Conservation (phyloP, 345 rosid species). For the Noccaea bulbosa region DNA sequence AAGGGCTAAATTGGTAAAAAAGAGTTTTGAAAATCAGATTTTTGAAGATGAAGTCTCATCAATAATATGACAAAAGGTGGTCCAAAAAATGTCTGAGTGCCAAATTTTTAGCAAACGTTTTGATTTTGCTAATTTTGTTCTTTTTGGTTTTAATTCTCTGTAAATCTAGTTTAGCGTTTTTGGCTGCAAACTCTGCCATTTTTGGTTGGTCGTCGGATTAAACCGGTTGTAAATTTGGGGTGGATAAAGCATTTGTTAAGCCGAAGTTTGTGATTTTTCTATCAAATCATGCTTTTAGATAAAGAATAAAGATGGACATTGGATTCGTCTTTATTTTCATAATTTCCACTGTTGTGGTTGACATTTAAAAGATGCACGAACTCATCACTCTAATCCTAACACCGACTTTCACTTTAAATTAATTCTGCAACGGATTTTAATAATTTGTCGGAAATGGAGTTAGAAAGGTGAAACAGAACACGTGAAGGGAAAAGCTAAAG, state of each 20-base stretch:
- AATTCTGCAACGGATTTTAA: slow-evolving; percentile 10
- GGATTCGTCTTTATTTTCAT: slow-evolving; percentile 26
- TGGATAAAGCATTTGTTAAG: slow-evolving; percentile 21
- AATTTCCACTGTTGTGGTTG: slow-evolving; percentile 28
- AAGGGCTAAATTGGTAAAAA: slow-evolving; percentile 19
- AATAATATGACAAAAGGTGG: slow-evolving; percentile 14
- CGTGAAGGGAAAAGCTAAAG: slow-evolving; percentile 26
- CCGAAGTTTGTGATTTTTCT: slow-evolving; percentile 12
- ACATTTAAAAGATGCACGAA: slow-evolving; percentile 40
- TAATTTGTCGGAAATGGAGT: slow-evolving; percentile 29
- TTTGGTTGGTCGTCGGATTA: not conserved
- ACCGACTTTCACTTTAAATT: slow-evolving; percentile 34
- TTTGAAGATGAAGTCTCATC: slow-evolving; percentile 3
- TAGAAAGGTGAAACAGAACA: slow-evolving; percentile 35
- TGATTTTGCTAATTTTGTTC: not conserved
- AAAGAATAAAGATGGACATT: slow-evolving; percentile 23
- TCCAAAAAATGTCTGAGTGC: not conserved
- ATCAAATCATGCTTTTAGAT: slow-evolving; percentile 17
- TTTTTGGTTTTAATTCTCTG: slow-evolving; percentile 5
- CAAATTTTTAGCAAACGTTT: slow-evolving; percentile 2
- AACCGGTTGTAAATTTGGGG: slow-evolving; percentile 31
- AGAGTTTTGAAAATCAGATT: not conserved
- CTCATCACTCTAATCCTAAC: slow-evolving; percentile 18
- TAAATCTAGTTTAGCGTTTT: not conserved
- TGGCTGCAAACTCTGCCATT: not conserved